These are phyloP conservation scores for Fennellomyces sp. DNA, from an alignment of 371 early-diverging fungal genomes.

Conservation along the genomic window DNA sequence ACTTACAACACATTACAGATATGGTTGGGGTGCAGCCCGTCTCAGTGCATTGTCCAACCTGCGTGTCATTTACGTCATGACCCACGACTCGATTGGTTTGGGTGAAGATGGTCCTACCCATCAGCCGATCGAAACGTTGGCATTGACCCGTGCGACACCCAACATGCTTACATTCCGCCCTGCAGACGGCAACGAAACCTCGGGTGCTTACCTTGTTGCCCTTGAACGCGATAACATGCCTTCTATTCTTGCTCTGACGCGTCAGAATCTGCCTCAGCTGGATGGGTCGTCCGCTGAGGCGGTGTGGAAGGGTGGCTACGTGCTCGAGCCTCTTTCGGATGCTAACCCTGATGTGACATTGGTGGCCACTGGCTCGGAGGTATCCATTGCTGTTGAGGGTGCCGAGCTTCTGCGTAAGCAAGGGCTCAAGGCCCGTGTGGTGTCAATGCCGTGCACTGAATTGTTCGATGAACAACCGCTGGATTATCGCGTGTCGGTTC, in stretches of 20 bases:
- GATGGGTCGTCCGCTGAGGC: conserved; percentile 82
- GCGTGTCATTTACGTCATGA: conserved; percentile 95
- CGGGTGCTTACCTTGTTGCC: conserved; percentile 89
- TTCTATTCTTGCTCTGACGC: conserved; percentile 89
- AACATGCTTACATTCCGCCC: conserved; percentile 91
- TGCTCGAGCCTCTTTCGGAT: conserved; percentile 65
- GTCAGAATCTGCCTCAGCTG: conserved; percentile 95
- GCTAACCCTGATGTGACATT: conserved; percentile 71
- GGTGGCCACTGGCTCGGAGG: conserved; percentile 97
- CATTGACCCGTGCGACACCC: conserved; percentile 94
- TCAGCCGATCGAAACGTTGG: conserved; percentile 98
- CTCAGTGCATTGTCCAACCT: conserved; percentile 88
- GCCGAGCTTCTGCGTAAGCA: conserved; percentile 71
- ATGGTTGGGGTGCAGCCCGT: conserved; percentile 88
- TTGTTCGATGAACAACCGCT: conserved; percentile 92
- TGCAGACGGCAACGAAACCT: conserved; percentile 96
- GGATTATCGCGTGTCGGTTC: conserved; percentile 86
- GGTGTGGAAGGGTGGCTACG: conserved; percentile 81
- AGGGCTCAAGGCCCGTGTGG: conserved; percentile 76
- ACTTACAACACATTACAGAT: conserved; percentile 29
- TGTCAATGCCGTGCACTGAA: conserved; percentile 96
- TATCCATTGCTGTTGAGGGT: conserved; percentile 85
- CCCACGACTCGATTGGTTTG: conserved; percentile 99
- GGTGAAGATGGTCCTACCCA: conserved; percentile 99
- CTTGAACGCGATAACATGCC: conserved; percentile 75